phyloP scores from a whole-genome alignment of 148 eudicot genomes.

The Vaccinium macrocarpon region DNA sequence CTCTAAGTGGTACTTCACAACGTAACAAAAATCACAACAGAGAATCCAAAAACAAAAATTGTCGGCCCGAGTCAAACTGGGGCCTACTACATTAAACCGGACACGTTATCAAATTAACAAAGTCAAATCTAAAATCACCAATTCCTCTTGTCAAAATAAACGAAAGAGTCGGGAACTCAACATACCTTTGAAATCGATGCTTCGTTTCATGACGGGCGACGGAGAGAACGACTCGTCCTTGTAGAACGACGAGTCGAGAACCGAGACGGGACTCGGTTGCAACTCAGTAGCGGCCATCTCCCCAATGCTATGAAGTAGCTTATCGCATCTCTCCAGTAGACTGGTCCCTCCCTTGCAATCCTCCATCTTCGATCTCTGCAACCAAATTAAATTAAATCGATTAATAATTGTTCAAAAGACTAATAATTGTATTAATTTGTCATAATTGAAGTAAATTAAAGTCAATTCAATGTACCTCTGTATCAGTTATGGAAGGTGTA shows the following conservation, averaged over 20 bases:
- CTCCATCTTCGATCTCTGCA: slow-evolving; percentile 63
- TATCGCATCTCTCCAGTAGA: slow-evolving; percentile 76
- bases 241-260: slow-evolving; percentile 86
- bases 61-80: neutral
- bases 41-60: neutral
- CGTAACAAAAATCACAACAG: neutral
- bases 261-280: slow-evolving; percentile 95
- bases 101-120: neutral
- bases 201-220: slow-evolving; percentile 84
- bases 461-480: slow-evolving; percentile 52
- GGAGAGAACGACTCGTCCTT: slow-evolving; percentile 89
- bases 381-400: neutral
- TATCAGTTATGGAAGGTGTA: slow-evolving; percentile 70
- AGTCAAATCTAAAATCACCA: neutral
- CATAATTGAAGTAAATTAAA: too few relatives aligned
- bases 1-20: too few relatives aligned
- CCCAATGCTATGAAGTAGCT: slow-evolving; percentile 72
- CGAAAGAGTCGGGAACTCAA: too few relatives aligned
- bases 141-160: too few relatives aligned
- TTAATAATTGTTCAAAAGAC: neutral
- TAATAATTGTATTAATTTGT: neutral
- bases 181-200: slow-evolving; percentile 83
- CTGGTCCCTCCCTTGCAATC: slow-evolving; percentile 65
- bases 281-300: slow-evolving; percentile 65
- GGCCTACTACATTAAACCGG: neutral